Conservation (phyloP, 169 alveolate genomes). For the Plasmodium billcollinsi region DNA sequence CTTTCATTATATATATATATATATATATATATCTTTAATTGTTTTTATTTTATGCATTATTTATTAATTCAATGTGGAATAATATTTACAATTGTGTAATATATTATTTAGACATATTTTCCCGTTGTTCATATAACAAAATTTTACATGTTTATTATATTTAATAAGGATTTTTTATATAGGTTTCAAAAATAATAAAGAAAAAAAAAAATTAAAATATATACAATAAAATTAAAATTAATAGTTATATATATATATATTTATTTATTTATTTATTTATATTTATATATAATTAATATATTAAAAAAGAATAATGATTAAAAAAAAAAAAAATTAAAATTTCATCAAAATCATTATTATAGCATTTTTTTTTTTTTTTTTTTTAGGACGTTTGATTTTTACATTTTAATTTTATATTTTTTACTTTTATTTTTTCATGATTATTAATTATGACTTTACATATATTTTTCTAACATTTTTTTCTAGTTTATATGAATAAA, state of each 20-base stretch:
- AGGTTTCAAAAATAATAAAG: constrained; percentile 6
- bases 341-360: constrained; percentile 1
- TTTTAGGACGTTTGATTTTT: background rate
- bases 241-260: background rate
- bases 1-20: background rate
- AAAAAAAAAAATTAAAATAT: constrained; percentile 37
- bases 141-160: constrained; percentile 28
- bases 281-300: too few relatives aligned
- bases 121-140: constrained; percentile 55
- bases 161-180: constrained; percentile 41
- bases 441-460: background rate
- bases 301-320: constrained; percentile 4
- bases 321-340: constrained; percentile 3
- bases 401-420: background rate
- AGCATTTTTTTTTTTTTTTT: background rate
- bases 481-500: constrained; percentile 19
- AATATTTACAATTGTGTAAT: constrained; percentile 58
- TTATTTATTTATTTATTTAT: too few relatives aligned
- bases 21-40: constrained; percentile 59
- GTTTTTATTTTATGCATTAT: constrained; percentile 43
- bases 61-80: constrained; percentile 72
- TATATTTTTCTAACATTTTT: background rate
- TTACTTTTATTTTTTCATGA: constrained; percentile 1
- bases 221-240: constrained; percentile 47
- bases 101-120: constrained; percentile 39